These are phyloP conservation scores for Breynia disticha DNA, from an alignment of 441 rosid species.

Conservation along the genomic window DNA sequence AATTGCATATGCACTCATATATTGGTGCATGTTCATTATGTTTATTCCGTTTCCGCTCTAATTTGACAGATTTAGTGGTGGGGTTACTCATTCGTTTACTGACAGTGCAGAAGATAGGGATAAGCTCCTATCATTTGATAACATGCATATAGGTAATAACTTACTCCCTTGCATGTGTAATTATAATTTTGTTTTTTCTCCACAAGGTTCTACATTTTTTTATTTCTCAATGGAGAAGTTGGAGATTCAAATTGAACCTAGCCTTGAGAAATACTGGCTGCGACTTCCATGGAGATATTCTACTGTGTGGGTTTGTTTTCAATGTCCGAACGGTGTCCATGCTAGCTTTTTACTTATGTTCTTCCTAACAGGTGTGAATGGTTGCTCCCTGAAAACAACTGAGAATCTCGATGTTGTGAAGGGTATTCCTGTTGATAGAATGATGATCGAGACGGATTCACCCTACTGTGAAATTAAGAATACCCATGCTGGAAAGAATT, in stretches of 20 bases:
- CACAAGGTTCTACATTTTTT: background rate
- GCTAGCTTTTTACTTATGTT: constrained; percentile 1
- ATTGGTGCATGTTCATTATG: background rate
- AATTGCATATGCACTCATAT: background rate
- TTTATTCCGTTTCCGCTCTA: background rate
- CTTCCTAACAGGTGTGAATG: constrained; percentile 59
- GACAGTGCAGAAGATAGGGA: constrained; percentile 63
- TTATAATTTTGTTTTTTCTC: no score
- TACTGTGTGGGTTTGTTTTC: background rate
- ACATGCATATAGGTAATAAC: constrained; percentile 63
- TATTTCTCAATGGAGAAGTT: background rate
- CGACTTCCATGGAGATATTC: background rate
- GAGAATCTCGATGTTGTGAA: constrained; percentile 77
- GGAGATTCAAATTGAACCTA: background rate
- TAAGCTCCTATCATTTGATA: constrained; percentile 61
- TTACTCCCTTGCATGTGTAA: background rate
- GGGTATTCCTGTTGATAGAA: constrained; percentile 67
- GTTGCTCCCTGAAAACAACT: constrained; percentile 78
- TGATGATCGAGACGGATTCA: constrained; percentile 98
- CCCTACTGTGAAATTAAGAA: constrained; percentile 88
- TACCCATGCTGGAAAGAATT: constrained; percentile 68
- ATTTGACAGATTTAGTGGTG: constrained; percentile 54
- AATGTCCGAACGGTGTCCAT: background rate
- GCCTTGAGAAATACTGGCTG: no score
- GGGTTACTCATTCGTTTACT: constrained; percentile 90